Base-by-base conservation (phyloP, 805 yeast species). In the Ogataea henricii region DNA sequence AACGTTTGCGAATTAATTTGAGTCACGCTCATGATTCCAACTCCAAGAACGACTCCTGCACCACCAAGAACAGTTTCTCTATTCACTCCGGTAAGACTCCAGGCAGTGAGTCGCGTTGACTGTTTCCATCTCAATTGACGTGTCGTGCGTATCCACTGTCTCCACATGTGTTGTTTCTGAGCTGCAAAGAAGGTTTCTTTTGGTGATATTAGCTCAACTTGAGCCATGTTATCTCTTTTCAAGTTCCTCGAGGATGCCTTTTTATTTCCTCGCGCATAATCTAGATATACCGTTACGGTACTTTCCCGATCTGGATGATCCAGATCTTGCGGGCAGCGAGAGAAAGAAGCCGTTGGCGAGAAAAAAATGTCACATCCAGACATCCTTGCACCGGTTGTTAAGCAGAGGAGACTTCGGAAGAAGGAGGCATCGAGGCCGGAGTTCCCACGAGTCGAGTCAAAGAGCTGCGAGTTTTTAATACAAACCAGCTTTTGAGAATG, bases 301-400 rank as follows among this genome's bases (percentile, higher is more conserved):
- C 13, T 25, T 48, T 45, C 55, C 55, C 35, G 38, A 48, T 46
- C 45, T 13, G 53, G 53, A n/a, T 41, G n/a, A 48, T 21, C 45
- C 38, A 8, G 53, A 46, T 41, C 47, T 23, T 33, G 41, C 2
- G 35, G 13, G 14, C 20, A 7, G 14, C 13, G 34, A 14, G 41
- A 16, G 10, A 51, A 45, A 38, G 54, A 47, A 47, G 47, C 40
- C 40, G 47, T 47, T 41, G 45, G 54, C 54, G 54, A 47, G 6
- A 45, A 35, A 22, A 27, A 27, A 23, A 23, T 23, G 26, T 23
- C 9, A 27, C 30, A n/a, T 30, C 34, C 18, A 6, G 12, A 30
- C 34, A 30, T 22, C 25, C 25, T 22, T 22, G 25, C 25, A 22
- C 25, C 25, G 25, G 6, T 7, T 27, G 23, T 17, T 18, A 18